Conservation (phyloP, 1,284 basidiomycete genomes). For the Sporisorium exsertum region DNA sequence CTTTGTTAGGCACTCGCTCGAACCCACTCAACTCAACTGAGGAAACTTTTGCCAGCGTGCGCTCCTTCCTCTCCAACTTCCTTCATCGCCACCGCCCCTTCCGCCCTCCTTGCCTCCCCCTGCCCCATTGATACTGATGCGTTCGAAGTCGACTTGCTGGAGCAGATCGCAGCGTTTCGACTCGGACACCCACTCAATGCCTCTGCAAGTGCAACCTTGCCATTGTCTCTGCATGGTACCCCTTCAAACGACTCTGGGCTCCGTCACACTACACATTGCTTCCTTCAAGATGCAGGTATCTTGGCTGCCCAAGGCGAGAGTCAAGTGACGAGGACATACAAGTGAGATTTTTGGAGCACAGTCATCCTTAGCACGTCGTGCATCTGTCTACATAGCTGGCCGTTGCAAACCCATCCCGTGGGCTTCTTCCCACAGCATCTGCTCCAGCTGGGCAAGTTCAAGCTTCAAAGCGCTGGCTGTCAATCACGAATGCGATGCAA, state of each 20-base stretch:
- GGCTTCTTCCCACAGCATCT: slow-evolving; percentile 37
- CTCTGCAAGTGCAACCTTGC: slow-evolving; percentile 48
- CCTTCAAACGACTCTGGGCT: slow-evolving; percentile 17
- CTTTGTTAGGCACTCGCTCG: no score
- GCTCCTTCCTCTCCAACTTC: slow-evolving; percentile 1
- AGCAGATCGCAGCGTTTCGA: neutral
- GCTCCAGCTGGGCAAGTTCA: slow-evolving; percentile 58
- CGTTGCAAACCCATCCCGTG: slow-evolving; percentile 6
- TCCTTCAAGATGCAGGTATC: neutral
- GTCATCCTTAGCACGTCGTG: neutral
- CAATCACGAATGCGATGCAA: slow-evolving; percentile 8
- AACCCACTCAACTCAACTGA: no score
- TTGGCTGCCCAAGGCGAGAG: neutral
- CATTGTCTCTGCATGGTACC: slow-evolving; percentile 36
- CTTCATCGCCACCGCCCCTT: neutral
- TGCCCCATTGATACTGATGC: neutral
- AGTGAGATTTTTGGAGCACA: slow-evolving; percentile 31
- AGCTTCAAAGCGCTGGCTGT: slow-evolving; percentile 52
- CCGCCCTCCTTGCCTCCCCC: neutral
- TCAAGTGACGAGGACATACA: slow-evolving; percentile 23
- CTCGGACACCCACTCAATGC: slow-evolving; percentile 16
- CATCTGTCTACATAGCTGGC: neutral
- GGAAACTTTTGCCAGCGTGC: slow-evolving; percentile 1
- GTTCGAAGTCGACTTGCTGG: neutral
- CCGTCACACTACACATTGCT: neutral